phyloP scores from a whole-genome alignment of 2,329 filamentous ascomycete species.

The Tolypocladium album region DNA sequence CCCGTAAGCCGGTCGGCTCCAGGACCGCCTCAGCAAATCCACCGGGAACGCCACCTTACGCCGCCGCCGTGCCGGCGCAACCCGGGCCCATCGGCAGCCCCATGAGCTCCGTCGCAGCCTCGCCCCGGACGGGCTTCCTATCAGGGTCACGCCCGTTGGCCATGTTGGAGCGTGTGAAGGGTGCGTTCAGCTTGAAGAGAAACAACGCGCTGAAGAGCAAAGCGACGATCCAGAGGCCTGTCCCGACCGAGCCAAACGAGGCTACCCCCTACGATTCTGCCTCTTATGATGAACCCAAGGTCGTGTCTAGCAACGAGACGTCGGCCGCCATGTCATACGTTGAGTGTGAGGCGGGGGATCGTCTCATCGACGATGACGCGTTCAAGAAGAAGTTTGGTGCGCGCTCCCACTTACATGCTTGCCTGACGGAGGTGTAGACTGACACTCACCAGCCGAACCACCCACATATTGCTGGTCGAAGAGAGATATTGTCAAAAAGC shows the following conservation, averaged over 20 bases:
- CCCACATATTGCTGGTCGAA: conserved; percentile 22
- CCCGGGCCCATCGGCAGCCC: neutral
- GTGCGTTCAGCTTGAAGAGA: neutral
- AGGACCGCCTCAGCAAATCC: neutral
- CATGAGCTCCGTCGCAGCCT: neutral
- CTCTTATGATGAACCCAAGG: neutral
- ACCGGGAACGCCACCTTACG: neutral
- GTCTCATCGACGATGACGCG: conserved; percentile 11
- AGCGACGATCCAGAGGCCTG: neutral
- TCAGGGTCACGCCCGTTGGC: neutral
- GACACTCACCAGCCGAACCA: conserved; percentile 9
- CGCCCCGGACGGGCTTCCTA: neutral
- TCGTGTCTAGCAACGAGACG: neutral
- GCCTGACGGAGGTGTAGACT: neutral
- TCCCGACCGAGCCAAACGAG: neutral
- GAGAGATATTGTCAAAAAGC: conserved; percentile 17
- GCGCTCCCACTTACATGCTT: conserved; percentile 1
- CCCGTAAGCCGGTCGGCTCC: neutral
- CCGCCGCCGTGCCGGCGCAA: neutral
- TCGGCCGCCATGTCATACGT: neutral
- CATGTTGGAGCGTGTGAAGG: neutral
- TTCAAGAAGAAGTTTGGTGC: conserved; percentile 21
- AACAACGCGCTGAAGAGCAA: neutral
- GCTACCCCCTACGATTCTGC: neutral
- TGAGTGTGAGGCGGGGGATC: neutral